Evolutionary conservation across 208 protist genomes (phyloP), one percentile per base, ranked within the genome.

Genomic region (Acanthamoeba lenticulata): DNA sequence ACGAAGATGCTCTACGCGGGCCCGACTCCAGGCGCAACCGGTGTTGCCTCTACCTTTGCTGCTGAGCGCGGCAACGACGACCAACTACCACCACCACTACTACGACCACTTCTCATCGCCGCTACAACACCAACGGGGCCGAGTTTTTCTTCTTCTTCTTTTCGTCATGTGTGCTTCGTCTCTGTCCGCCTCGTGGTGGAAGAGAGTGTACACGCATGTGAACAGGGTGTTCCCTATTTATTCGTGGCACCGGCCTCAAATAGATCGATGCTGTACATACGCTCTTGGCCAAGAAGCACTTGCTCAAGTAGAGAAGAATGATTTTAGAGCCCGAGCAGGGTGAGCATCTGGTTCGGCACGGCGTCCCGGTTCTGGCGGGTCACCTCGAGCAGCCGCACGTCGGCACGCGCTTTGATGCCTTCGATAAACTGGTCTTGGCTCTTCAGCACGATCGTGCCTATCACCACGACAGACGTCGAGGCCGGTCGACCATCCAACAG

Each of bases 11-110:
- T 6, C 5, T 42, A 3, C 40, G 77, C 45, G 77, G 77, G 29
- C 40, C 40, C 40, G 77, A 86, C 29, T 29, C 77, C 77, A 52
- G 6, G 42, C 40, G 24, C 38, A 86, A 86, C 32, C 40, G 47
- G 34, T 86, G 77, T n/a, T 86, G 77, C n/a, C 77, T 86, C 44
- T 86, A n/a, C 77, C 77, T 86, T 17, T 86, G 77, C 11, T 86
- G 77, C 77, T 86, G 47, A 86, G 32, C n/a, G n/a, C n/a, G n/a
- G n/a, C n/a, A n/a, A n/a, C n/a, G n/a, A n/a, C n/a, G n/a, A n/a
- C n/a, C n/a, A n/a, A n/a, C n/a, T n/a, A n/a, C n/a, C n/a, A n/a
- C n/a, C n/a, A n/a, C n/a, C n/a, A n/a, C n/a, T n/a, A n/a, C n/a
- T n/a, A n/a, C n/a, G n/a, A n/a, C n/a, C n/a, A n/a, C n/a, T n/a